These are phyloP conservation scores for Nothophoma quercina DNA, from an alignment of 2,329 filamentous ascomycete genomes.

Conservation along the genomic window DNA sequence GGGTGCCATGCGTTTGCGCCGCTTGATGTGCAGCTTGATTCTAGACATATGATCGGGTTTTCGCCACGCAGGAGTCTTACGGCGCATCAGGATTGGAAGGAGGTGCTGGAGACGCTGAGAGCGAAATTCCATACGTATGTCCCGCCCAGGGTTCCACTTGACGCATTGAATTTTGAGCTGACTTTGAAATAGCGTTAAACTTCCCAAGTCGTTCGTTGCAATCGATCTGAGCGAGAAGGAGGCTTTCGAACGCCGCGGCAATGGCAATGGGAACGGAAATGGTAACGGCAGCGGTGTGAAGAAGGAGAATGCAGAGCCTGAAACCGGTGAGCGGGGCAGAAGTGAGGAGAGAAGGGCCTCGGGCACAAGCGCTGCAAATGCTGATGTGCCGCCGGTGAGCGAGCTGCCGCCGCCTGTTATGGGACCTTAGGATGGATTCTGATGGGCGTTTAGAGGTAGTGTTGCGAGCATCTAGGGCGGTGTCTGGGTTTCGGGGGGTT, in stretches of 20 bases:
- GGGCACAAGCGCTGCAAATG: neutral
- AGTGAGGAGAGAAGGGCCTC: slow-evolving; percentile 24
- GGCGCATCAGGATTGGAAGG: slow-evolving; percentile 91
- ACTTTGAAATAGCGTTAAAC: slow-evolving; percentile 50
- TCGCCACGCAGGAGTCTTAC: slow-evolving; percentile 90
- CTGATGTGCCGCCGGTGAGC: neutral
- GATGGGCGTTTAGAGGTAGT: too few species aligned
- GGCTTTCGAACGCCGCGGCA: slow-evolving; percentile 46
- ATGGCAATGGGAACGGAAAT: slow-evolving; percentile 14
- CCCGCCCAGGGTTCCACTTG: neutral
- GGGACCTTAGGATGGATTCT: neutral
- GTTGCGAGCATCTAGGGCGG: too few species aligned
- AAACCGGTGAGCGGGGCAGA: slow-evolving; percentile 23
- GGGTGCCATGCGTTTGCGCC: slow-evolving; percentile 97
- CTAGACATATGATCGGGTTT: slow-evolving; percentile 93
- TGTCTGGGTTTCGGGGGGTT: too few species aligned
- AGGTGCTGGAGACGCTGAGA: slow-evolving; percentile 92
- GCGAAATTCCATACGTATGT: slow-evolving; percentile 94
- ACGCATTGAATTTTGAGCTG: too few species aligned
- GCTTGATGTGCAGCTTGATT: slow-evolving; percentile 94
- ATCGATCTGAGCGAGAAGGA: slow-evolving; percentile 60
- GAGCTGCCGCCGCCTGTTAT: slow-evolving; percentile 5
- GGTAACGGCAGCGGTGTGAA: slow-evolving; percentile 28
- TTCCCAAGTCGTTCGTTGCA: slow-evolving; percentile 60
- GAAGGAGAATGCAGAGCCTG: slow-evolving; percentile 11